These are phyloP conservation scores for Rhynchosporium graminicola DNA, from an alignment of 2,329 filamentous ascomycete species.

Conservation along the genomic window DNA sequence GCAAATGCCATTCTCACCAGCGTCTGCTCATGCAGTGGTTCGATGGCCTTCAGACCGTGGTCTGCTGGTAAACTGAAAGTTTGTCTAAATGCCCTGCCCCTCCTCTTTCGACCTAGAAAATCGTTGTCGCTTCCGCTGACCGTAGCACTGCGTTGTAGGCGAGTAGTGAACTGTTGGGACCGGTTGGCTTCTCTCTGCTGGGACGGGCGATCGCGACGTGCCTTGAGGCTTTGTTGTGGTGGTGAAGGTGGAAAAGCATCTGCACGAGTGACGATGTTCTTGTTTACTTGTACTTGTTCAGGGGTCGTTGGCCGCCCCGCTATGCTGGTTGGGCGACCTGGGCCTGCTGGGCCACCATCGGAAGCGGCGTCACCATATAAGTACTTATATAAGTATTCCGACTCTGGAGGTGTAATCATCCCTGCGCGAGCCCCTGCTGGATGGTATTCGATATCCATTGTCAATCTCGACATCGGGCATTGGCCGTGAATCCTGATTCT, in stretches of 20 bases:
- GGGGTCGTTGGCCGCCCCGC: conserved; percentile 10
- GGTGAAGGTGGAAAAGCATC: conserved; percentile 28
- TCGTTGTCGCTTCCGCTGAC: conserved; percentile 21
- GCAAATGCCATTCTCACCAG: conserved; percentile 60
- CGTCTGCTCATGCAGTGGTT: conserved; percentile 39
- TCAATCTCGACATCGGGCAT: not conserved
- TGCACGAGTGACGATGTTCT: conserved; percentile 15
- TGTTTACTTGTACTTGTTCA: conserved; percentile 27
- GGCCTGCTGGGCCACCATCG: not conserved
- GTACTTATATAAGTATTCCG: not conserved
- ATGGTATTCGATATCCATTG: conserved; percentile 3
- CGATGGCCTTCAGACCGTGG: conserved; percentile 37
- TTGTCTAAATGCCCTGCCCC: conserved; percentile 26
- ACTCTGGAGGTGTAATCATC: conserved; percentile 13
- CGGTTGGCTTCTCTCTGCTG: conserved; percentile 34
- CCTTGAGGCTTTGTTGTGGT: conserved; percentile 26
- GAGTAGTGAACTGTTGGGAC: conserved; percentile 35
- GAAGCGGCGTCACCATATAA: not conserved
- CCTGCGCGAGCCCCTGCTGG: conserved; percentile 13
- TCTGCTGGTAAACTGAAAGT: conserved; percentile 32
- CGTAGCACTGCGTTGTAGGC: conserved; percentile 34
- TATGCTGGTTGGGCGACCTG: conserved; percentile 22
- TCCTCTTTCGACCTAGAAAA: conserved; percentile 27
- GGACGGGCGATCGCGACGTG: conserved; percentile 33
- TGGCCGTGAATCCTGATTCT: not conserved